Percentiles rank a stretch among this genome's conserved stretches.
These are phyloP conservation scores for Tritrichomonas musculus DNA, from an alignment of 208 protist genomes.

Conservation along the genomic window DNA sequence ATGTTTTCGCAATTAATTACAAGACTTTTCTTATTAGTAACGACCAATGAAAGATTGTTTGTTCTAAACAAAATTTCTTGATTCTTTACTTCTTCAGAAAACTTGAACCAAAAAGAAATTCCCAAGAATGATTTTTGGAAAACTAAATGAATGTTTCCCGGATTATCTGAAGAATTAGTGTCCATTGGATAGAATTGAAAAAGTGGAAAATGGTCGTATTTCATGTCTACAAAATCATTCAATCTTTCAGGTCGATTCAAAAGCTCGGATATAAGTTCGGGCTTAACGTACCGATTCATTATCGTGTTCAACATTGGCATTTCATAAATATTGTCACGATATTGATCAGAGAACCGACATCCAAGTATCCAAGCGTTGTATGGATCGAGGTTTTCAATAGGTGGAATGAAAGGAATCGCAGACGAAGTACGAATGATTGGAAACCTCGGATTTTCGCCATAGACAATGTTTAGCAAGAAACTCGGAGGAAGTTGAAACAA, in stretches of 20 bases:
- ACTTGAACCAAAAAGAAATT: conserved; percentile 33
- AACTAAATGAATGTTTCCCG: background rate
- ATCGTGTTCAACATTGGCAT: background rate
- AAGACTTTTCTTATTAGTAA: background rate
- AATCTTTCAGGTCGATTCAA: background rate
- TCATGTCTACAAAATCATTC: background rate
- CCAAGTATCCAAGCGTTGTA: background rate
- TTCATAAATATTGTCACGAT: background rate
- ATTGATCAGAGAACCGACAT: background rate
- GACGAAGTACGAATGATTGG: background rate
- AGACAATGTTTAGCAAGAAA: background rate
- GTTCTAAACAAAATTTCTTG: background rate
- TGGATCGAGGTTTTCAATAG: background rate
- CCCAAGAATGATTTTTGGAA: background rate
- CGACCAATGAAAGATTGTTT: background rate
- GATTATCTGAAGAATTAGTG: too few relatives aligned
- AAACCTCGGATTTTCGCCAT: background rate
- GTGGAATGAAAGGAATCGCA: background rate
- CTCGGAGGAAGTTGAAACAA: background rate
- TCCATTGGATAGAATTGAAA: conserved; percentile 16
- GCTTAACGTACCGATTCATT: background rate
- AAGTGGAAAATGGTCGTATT: background rate
- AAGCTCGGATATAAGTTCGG: background rate
- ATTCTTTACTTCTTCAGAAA: background rate
- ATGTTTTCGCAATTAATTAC: background rate